Evolutionary conservation across 768 basidiomycete species (phyloP), one percentile per base, ranked within the genome.

Genomic region (Ramaria sp.): DNA sequence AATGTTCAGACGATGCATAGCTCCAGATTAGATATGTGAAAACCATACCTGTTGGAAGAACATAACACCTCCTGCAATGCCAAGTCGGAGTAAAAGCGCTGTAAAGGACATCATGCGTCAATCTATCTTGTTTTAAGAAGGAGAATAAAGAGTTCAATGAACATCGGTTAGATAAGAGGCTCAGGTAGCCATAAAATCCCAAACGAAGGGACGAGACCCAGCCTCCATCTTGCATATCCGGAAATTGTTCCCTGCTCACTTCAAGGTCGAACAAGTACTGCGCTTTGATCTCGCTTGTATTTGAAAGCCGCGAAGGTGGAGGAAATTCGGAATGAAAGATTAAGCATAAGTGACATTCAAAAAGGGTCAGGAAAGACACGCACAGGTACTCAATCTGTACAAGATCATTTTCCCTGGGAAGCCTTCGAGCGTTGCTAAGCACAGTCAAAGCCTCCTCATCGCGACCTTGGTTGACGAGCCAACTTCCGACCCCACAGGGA

Each of bases 11-110:
- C 34, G 5, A n/a, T n/a, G n/a, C n/a, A n/a, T n/a, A n/a, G n/a
- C n/a, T n/a, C n/a, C n/a, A n/a, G n/a, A n/a, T n/a, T n/a, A n/a
- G n/a, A n/a, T n/a, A n/a, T n/a, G n/a, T n/a, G n/a, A 79, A 82
- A 59, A 86, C 85, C 61, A 85, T 74, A 57, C 85, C 87, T 88
- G 85, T 63, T 88, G 86, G 73, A 85, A 88, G 70, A 82, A 83
- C 85, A 83, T 90, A 39, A 81, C 62, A 44, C 80, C 76, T 24
- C 81, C 82, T 10, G 32, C 51, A 44, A 85, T 73, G 25, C 74
- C 74, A 7, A 85, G 75, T 32, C 87, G 76, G 61, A 75, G 78
- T 44, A 87, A 66, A 25, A 88, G 67, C 45, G 76, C 80, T 81
- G 25, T 25, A 22, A 16, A 53, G 9, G 12, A 43, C 2, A 43